Base-by-base conservation (phyloP, 441 rosid genomes). In the Daphne laureola region DNA sequence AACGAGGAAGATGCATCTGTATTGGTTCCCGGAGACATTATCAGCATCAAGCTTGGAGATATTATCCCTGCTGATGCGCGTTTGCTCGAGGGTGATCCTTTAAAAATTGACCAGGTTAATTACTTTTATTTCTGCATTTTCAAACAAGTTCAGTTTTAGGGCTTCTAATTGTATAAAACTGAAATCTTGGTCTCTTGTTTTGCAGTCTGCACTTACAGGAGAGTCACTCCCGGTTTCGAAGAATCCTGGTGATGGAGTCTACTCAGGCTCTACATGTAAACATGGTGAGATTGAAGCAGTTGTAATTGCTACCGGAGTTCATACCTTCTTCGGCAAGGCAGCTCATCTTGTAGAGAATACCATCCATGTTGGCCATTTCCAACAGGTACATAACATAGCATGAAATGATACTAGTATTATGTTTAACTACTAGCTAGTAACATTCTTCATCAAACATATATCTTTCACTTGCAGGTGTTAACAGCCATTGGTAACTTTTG, bases 321-420 rank as follows among this genome's bases (percentile, higher is more conserved):
- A 67, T 58, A 82, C 88, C 57, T 82, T 82, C 85, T 82, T 82
- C 9, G 85, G 89, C 17, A 82, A 77, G 64, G 89, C 86, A 1
- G 89, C 86, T 67, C 86, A 82, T 77, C 86, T 82, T 69, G 85
- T 82, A 35, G 89, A 82, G 50, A 65, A 53, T 58, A 82, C 89
- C 31, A 77, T 70, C 4, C 85, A 82, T 57, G 72, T 82, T 67
- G 89, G 89, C 42, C 89, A 82, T 54, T 82, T 82, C 65, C 85
- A 82, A 21, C 62, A 82, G 79, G 84, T 87, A 41, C 43, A 31
- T 58, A 48, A 5, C 11, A 21, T 4, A 21, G n/a, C n/a, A n/a
- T n/a, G n/a, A 21, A 21, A 21, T 21, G 25, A 21, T 21, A 21
- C 25, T 18, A 18, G 2, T 21, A 21, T 21, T 21, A 21, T 21